These are phyloP conservation scores for Sporothrix pallida DNA, from an alignment of 2,329 filamentous ascomycete genomes.

Conservation along the genomic window DNA sequence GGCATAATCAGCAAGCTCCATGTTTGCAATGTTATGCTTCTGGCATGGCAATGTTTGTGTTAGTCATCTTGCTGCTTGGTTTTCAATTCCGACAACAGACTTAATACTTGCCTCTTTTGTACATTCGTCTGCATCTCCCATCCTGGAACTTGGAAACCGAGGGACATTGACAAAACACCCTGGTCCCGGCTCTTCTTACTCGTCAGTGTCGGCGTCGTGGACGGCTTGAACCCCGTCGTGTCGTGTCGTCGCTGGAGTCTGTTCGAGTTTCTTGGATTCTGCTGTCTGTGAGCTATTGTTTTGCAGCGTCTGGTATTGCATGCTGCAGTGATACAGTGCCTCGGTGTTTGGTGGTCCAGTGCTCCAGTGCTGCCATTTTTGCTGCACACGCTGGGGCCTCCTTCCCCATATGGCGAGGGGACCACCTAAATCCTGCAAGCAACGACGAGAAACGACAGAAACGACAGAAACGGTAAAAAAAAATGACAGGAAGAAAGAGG, in stretches of 20 bases:
- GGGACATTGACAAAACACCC: background rate
- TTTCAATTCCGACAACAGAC: background rate
- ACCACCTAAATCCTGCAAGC: background rate
- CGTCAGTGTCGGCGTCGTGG: too few relatives aligned
- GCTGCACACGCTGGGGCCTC: background rate
- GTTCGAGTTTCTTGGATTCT: too few relatives aligned
- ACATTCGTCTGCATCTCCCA: background rate
- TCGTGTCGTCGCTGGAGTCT: background rate
- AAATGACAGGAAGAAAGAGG: background rate
- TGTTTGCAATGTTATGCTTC: too few relatives aligned
- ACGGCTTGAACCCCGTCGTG: too few relatives aligned
- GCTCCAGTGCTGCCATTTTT: background rate
- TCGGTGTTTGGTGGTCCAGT: background rate
- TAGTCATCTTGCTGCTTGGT: background rate
- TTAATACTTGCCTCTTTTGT: too few relatives aligned
- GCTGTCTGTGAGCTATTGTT: background rate
- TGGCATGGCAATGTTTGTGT: too few relatives aligned
- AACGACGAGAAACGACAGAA: background rate
- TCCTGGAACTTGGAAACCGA: background rate
- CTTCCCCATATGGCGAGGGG: background rate
- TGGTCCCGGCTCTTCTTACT: background rate
- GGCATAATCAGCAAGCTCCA: too few relatives aligned
- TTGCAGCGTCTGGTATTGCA: background rate
- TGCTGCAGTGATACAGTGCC: background rate
- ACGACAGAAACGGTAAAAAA: too few relatives aligned